These are phyloP conservation scores for Nicotiana noctiflora DNA, from an alignment of 257 asterid genomes.

Conservation along the genomic window DNA sequence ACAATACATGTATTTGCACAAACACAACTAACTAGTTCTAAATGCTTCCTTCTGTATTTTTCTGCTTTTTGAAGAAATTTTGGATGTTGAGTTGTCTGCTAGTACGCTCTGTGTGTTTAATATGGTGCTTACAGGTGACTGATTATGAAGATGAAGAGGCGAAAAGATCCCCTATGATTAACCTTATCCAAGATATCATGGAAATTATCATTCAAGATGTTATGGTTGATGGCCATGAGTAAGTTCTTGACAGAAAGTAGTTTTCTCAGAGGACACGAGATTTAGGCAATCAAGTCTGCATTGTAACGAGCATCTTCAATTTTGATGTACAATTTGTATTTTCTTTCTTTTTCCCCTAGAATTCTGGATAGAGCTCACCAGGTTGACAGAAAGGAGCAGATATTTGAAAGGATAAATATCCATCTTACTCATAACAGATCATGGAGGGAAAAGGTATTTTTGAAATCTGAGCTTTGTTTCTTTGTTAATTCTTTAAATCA, in stretches of 20 bases:
- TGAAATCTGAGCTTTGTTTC: conserved; percentile 10
- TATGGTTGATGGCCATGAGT: conserved; percentile 69
- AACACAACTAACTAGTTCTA: background rate
- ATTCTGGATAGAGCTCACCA: conserved; percentile 39
- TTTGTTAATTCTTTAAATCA: background rate
- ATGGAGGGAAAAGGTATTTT: conserved; percentile 95
- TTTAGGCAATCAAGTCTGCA: background rate
- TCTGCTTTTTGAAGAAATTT: conserved; percentile 6
- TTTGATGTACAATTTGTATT: conserved; percentile 17
- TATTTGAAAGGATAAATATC: conserved; percentile 59
- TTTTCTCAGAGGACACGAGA: background rate
- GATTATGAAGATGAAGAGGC: conserved; percentile 39
- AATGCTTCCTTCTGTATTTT: conserved; percentile 8
- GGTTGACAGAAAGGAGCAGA: conserved; percentile 54
- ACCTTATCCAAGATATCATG: conserved; percentile 80
- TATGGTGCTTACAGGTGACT: conserved; percentile 35
- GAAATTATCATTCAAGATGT: conserved; percentile 90
- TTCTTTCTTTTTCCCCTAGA: conserved; percentile 32
- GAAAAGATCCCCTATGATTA: conserved; percentile 59
- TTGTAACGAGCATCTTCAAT: conserved; percentile 4
- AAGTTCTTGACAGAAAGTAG: conserved; percentile 22
- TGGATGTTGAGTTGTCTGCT: conserved; percentile 4
- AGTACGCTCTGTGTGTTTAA: conserved; percentile 1
- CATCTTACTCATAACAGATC: conserved; percentile 39
- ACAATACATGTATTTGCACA: background rate